Evolutionary conservation across 164 flowering plant species (phyloP).

Genomic region (Cinnamomum chago): DNA sequence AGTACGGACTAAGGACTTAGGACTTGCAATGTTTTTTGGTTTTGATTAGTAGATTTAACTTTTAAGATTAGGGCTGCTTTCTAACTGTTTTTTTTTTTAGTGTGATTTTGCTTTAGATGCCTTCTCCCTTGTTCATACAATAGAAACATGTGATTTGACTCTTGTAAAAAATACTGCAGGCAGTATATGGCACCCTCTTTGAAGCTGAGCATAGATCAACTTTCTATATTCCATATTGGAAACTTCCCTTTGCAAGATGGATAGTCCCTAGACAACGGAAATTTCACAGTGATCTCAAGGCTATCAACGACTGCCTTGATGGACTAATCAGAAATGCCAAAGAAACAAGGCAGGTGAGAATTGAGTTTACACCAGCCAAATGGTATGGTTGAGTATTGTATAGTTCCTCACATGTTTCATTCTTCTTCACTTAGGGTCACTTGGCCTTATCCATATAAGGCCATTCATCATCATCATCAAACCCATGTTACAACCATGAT

Average conservation of each 20-base stretch:
- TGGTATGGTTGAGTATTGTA: background rate
- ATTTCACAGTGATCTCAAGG: constrained; percentile 70
- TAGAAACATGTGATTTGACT: constrained; percentile 7
- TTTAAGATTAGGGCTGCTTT: background rate
- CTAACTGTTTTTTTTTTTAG: background rate
- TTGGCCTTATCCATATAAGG: too few relatives aligned
- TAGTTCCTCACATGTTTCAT: background rate
- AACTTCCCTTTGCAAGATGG: constrained; percentile 82
- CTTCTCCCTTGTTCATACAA: background rate
- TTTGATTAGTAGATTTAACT: background rate
- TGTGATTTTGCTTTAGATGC: background rate
- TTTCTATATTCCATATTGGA: constrained; percentile 95
- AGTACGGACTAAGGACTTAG: background rate
- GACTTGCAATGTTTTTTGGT: background rate
- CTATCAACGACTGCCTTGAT: constrained; percentile 93
- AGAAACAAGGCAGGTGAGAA: constrained; percentile 82
- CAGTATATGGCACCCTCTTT: constrained; percentile 96
- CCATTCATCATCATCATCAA: too few relatives aligned
- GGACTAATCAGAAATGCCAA: constrained; percentile 89
- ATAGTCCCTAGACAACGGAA: constrained; percentile 89
- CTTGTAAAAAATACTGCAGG: constrained; percentile 40
- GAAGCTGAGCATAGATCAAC: constrained; percentile 98
- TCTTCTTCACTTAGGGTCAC: background rate
- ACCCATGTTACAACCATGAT: too few relatives aligned
- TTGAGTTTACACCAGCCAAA: background rate